Percentiles rank a stretch among this genome's conserved stretches.
Evolutionary conservation across 495 filamentous ascomycete genomes (phyloP).

Genomic region (Hypoxylon trugodes): DNA sequence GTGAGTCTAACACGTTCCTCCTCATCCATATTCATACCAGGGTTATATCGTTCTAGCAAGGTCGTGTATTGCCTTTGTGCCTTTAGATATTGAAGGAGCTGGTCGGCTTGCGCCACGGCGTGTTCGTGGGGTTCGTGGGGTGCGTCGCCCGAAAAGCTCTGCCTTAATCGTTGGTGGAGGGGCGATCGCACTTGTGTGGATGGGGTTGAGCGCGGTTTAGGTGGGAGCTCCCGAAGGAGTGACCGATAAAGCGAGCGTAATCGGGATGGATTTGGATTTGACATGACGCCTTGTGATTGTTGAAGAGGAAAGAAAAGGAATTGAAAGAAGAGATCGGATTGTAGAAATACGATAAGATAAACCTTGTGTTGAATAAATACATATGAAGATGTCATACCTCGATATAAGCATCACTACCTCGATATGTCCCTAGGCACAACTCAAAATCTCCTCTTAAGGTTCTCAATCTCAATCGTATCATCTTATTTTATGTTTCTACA

Average conservation of each 20-base stretch:
- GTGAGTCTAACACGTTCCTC: conserved; percentile 85
- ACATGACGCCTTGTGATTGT: conserved; percentile 31
- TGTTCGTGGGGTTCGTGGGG: conserved; percentile 38
- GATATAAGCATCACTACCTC: too few relatives aligned
- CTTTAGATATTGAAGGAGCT: conserved; percentile 79
- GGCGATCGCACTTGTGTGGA: conserved; percentile 58
- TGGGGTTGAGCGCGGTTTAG: conserved; percentile 63
- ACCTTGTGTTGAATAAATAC: too few relatives aligned
- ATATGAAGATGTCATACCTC: too few relatives aligned
- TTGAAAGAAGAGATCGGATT: not conserved
- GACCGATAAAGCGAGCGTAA: conserved; percentile 85
- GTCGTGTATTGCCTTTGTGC: conserved; percentile 84
- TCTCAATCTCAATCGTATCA: too few relatives aligned
- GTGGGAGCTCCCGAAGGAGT: conserved; percentile 90
- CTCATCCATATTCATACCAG: conserved; percentile 82
- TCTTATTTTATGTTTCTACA: too few relatives aligned
- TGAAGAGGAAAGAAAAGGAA: not conserved
- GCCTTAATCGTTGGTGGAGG: conserved; percentile 67
- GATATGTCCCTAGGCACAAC: too few relatives aligned
- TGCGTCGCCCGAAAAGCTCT: conserved; percentile 53
- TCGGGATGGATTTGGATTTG: conserved; percentile 51
- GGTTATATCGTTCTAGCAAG: conserved; percentile 91
- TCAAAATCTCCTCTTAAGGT: too few relatives aligned
- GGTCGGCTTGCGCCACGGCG: conserved; percentile 69
- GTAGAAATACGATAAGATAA: too few relatives aligned